Evolutionary conservation across 1,284 basidiomycete species (phyloP), one percentile per base, ranked within the genome.

Genomic region (Exobasidium cylindrosporum): DNA sequence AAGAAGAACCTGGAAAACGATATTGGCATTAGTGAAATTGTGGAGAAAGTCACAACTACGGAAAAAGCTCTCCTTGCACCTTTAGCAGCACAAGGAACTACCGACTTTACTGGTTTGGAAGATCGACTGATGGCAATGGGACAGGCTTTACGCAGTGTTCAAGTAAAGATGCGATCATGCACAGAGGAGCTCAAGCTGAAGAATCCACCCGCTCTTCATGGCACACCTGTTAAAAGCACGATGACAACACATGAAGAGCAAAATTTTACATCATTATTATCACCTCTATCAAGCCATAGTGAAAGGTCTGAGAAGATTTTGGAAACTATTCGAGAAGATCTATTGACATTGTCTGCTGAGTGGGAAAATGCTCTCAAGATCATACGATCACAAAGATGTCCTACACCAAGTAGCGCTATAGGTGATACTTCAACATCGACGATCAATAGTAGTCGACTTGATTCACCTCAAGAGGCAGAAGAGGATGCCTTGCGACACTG

Each of bases 151-250:
- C 73, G 77, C 17, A 68, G 76, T n/a, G 55, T 79, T 29, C 77
- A 79, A 60, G 69, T 72, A 61, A 79, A 79, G 66, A 67, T 79
- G 35, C 65, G 69, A 31, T 72, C 72, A 17, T 77, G 74, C 55
- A 64, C 64, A 11, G 76, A 76, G 49, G 77, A 78, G 30, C 58
- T 74, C 2, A 47, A 46, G 3, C 54, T 78, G 56, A 64, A 60
- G 14, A 47, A 60, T 0, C 64, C 68, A 10, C 40, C 66, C 0
- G 45, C 60, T 10, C 60, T 79, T 55, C 76, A 79, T 49, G 77
- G 77, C 11, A 13, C 6, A 29, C 17, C 10, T 7, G 32, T 7
- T 17, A 30, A 30, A 32, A 52, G 28, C 4, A 23, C 50, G 7
- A 23, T 50, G 4, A 5, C 29, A 0, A 32, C 32, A 7, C n/a